These are phyloP conservation scores for Podaxis sp. DNA, from an alignment of 768 basidiomycete species.

Conservation along the genomic window DNA sequence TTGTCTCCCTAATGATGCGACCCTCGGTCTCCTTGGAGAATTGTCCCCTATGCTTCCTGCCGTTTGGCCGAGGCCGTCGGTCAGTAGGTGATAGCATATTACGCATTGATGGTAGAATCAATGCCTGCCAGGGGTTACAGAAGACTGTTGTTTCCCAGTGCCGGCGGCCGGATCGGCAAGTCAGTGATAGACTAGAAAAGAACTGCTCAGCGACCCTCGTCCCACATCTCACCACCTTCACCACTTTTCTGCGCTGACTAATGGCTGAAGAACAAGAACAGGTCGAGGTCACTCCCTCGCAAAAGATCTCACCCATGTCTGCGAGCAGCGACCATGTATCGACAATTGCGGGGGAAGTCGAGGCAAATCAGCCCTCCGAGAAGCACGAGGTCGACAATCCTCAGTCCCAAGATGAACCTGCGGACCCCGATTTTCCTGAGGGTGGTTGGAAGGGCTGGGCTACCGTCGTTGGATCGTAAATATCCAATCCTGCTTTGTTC, in stretches of 20 bases:
- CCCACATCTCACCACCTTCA: background rate
- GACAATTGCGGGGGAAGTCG: too few relatives aligned
- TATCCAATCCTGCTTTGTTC: background rate
- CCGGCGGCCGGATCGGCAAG: background rate
- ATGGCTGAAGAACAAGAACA: background rate
- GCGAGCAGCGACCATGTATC: background rate
- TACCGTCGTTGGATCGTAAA: constrained; percentile 18
- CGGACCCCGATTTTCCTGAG: constrained; percentile 13
- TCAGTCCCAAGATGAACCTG: background rate
- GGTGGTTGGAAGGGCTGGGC: constrained; percentile 19
- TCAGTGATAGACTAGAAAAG: background rate
- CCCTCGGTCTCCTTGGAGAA: too few relatives aligned
- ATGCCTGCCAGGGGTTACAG: too few relatives aligned
- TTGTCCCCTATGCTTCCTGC: too few relatives aligned
- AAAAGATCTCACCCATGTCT: background rate
- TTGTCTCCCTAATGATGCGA: too few relatives aligned
- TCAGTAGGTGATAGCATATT: too few relatives aligned
- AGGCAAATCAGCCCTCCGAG: background rate
- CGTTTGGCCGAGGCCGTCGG: too few relatives aligned
- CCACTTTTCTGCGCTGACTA: background rate
- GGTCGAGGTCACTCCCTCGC: background rate
- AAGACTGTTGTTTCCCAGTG: too few relatives aligned
- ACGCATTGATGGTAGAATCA: too few relatives aligned
- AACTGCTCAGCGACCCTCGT: background rate
- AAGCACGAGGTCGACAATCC: background rate